Percentiles rank a stretch among this genome's conserved stretches.
Evolutionary conservation across 139 green algal genomes (phyloP).

Genomic region (Tetratostichococcus sp.): DNA sequence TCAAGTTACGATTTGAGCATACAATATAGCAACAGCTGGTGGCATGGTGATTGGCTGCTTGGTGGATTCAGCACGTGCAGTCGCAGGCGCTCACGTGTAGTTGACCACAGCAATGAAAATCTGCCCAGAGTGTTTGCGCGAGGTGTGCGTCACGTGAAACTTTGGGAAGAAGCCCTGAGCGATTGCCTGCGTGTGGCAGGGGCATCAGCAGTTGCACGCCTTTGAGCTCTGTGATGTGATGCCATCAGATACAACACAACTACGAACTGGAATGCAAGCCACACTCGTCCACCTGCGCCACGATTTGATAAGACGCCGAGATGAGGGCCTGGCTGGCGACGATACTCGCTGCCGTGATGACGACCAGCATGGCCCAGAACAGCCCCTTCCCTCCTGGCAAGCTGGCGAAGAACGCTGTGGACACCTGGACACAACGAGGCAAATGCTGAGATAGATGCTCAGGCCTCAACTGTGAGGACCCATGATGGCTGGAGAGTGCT

Average conservation of each 20-base stretch:
- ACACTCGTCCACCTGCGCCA: background rate
- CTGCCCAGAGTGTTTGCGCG: constrained; percentile 25
- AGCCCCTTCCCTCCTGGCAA: constrained; percentile 3
- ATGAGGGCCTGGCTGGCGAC: constrained; percentile 29
- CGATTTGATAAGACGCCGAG: constrained; percentile 27
- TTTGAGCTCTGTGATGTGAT: too few species aligned
- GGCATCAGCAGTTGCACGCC: too few species aligned
- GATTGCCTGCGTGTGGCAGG: background rate
- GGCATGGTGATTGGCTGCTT: too few species aligned
- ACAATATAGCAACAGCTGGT: background rate
- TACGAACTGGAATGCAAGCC: too few species aligned
- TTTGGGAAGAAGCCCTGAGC: constrained; percentile 28
- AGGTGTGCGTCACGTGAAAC: constrained; percentile 20
- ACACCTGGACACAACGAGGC: background rate
- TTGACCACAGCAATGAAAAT: constrained; percentile 45
- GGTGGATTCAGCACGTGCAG: background rate
- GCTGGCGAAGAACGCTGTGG: background rate
- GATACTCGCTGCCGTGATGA: constrained; percentile 26
- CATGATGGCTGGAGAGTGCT: too few species aligned
- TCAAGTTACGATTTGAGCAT: background rate
- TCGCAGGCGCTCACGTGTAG: too few species aligned
- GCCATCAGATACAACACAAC: too few species aligned
- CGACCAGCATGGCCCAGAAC: constrained; percentile 31
- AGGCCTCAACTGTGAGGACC: too few species aligned
- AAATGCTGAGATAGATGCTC: too few species aligned